Evolutionary conservation across 139 green algal species (phyloP).

Genomic region (Yamagishiella unicocca): DNA sequence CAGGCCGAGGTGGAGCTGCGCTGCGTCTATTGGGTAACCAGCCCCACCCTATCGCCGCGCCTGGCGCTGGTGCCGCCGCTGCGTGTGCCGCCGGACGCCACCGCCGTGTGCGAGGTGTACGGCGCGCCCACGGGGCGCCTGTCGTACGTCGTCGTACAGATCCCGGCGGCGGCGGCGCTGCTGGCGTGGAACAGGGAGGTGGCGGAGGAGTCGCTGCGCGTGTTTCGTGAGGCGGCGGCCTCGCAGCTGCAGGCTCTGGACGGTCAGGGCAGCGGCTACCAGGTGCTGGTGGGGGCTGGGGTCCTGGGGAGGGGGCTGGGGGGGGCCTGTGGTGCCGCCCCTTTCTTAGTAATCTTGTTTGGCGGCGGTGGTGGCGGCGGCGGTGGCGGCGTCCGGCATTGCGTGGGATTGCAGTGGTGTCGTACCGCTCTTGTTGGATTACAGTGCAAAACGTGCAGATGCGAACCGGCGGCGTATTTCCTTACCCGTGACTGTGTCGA

Average conservation of each 20-base stretch:
- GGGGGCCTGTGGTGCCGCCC: too few relatives aligned
- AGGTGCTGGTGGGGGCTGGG: too few relatives aligned
- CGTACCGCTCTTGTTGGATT: too few relatives aligned
- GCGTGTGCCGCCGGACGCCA: not conserved
- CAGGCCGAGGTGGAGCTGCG: not conserved
- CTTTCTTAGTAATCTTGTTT: too few relatives aligned
- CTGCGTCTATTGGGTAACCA: slow-evolving; percentile 14
- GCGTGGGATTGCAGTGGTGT: too few relatives aligned
- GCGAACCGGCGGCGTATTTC: too few relatives aligned
- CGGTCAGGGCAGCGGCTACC: not conserved
- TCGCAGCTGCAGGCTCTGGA: not conserved
- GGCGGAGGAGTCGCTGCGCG: not conserved
- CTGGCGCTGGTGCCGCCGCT: slow-evolving; percentile 19
- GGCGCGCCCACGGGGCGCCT: not conserved
- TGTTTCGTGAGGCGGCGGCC: not conserved
- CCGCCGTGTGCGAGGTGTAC: not conserved
- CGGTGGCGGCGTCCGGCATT: too few relatives aligned
- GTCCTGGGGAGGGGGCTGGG: too few relatives aligned
- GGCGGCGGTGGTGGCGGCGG: too few relatives aligned
- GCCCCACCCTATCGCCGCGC: not conserved
- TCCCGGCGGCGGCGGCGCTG: not conserved
- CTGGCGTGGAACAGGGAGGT: slow-evolving; percentile 6
- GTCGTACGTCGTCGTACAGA: slow-evolving; percentile 34
- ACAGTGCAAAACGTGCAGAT: too few relatives aligned
- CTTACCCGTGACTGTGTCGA: not conserved